Evolutionary conservation across 805 yeast species (phyloP), one percentile per base, ranked within the genome.

Genomic region (Spathaspora sp.): DNA sequence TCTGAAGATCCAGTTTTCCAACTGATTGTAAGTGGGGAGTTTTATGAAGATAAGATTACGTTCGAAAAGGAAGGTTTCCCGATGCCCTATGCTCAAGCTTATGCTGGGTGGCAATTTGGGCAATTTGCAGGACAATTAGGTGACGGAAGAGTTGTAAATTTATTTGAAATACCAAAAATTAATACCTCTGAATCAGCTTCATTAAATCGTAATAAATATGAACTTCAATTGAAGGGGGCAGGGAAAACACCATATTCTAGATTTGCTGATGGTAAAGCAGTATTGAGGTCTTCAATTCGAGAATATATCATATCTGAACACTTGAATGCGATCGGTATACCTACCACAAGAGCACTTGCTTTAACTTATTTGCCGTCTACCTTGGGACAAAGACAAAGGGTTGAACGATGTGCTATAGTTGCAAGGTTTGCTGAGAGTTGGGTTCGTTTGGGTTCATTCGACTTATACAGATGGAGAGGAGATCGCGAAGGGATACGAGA

Each of bases 41-140:
- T 61, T 23, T 73, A 72, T 55, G 49, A 56, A 10, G 70, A 71
- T 16, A 73, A 76, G 5, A 52, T 52, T 11, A 49, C 51, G n/a
- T 53, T 63, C 57, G 43, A 52, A 35, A 29, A 52, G 42, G 31
- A 52, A 40, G 50, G 65, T 49, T 63, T 58, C 46, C 78, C 87
- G 0, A 82, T 81, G 57, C 98, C 99, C 0, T 93, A 87, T 67
- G 82, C 97, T 11, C 92, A 87, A 66, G 89, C 93, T 0, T 93
- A 93, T 67, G 97, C 98, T 1, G 99, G 99, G 0, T 90, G 86
- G 77, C 99, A 93, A 63, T 93, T 94, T 73, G 98, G 99, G 2
- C 82, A 81, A 57, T 93, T 93, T 81, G 97, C 97, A 0, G 98
- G 98, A 1, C 99, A 94, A 66, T 72, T 93, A 55, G 99, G 99